Conservation (phyloP, 2,329 filamentous ascomycete genomes). For the Pyrenochaeta sp. region DNA sequence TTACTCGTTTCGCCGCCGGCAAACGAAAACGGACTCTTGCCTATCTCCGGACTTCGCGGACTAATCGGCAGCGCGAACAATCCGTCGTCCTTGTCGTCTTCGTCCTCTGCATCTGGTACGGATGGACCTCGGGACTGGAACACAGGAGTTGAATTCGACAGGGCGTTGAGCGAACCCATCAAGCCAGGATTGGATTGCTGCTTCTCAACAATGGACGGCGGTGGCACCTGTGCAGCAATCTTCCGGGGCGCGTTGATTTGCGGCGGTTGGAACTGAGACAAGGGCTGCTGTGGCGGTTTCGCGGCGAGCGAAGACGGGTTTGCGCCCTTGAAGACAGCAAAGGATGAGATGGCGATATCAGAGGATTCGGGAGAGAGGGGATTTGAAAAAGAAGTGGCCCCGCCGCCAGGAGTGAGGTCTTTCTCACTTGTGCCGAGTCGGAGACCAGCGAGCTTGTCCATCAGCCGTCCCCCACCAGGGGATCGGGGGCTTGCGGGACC, state of each 20-base stretch:
- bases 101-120: conserved; percentile 38
- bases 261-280: conserved; percentile 20
- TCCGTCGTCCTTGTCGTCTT: conserved; percentile 73
- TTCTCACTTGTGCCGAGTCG: conserved; percentile 76
- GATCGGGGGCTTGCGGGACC: conserved; percentile 68
- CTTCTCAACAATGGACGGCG: conserved; percentile 50
- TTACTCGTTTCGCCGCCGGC: conserved; percentile 43
- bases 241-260: conserved; percentile 36
- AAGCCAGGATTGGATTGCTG: conserved; percentile 40
- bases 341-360: conserved; percentile 68
- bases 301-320: conserved; percentile 50
- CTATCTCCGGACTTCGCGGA: conserved; percentile 84
- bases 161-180: conserved; percentile 56
- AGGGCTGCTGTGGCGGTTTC: conserved; percentile 50
- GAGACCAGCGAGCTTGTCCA: conserved; percentile 80
- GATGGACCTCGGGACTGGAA: conserved; percentile 41
- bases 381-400: conserved; percentile 44
- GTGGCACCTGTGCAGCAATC: conserved; percentile 43
- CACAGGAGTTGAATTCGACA: conserved; percentile 41
- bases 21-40: conserved; percentile 80
- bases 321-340: conserved; percentile 65
- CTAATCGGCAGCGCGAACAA: conserved; percentile 88
- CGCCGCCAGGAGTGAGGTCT: conserved; percentile 62
- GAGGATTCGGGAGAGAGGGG: conserved; percentile 69
- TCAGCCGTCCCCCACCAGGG: conserved; percentile 71